These are phyloP conservation scores for Astrephomene gubernaculifera DNA, from an alignment of 139 green algal genomes.

Conservation along the genomic window DNA sequence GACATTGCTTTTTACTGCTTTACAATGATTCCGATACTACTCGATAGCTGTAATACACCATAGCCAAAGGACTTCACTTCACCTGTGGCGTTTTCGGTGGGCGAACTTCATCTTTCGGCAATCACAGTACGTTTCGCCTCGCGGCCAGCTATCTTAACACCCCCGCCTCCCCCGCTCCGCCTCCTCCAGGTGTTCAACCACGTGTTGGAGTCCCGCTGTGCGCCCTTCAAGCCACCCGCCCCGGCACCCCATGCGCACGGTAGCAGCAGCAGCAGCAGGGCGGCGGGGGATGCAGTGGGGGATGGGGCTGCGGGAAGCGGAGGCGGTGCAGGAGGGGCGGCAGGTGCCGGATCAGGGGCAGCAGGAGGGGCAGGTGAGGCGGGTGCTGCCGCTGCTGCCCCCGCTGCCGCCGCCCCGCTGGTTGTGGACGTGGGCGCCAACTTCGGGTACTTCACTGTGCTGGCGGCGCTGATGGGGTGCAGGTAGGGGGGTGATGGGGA, in stretches of 20 bases:
- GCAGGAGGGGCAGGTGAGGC: background rate
- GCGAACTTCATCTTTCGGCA: too few species aligned
- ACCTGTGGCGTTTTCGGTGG: too few species aligned
- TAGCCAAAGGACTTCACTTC: too few species aligned
- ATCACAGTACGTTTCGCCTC: too few species aligned
- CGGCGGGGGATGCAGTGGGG: too few species aligned
- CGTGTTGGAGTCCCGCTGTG: conserved; percentile 58
- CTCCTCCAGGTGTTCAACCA: conserved; percentile 50
- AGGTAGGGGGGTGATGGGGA: conserved; percentile 45
- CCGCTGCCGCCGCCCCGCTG: conserved; percentile 40
- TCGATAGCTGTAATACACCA: too few species aligned
- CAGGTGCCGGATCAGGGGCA: background rate
- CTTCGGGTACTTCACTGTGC: conserved; percentile 82
- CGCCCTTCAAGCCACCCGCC: background rate
- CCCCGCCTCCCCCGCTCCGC: too few species aligned
- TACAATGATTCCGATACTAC: too few species aligned
- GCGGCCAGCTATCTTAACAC: too few species aligned
- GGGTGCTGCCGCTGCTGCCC: background rate
- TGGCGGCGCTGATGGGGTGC: conserved; percentile 73
- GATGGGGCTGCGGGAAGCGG: background rate
- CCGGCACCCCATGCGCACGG: too few species aligned
- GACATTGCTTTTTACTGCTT: too few species aligned
- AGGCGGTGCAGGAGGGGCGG: background rate
- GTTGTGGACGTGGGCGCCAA: conserved; percentile 85
- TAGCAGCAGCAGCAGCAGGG: too few species aligned